Evolutionary conservation across 2,329 filamentous ascomycete genomes (phyloP), one percentile per base, ranked within the genome.

Genomic region (Phyllosticta citrichinensis): DNA sequence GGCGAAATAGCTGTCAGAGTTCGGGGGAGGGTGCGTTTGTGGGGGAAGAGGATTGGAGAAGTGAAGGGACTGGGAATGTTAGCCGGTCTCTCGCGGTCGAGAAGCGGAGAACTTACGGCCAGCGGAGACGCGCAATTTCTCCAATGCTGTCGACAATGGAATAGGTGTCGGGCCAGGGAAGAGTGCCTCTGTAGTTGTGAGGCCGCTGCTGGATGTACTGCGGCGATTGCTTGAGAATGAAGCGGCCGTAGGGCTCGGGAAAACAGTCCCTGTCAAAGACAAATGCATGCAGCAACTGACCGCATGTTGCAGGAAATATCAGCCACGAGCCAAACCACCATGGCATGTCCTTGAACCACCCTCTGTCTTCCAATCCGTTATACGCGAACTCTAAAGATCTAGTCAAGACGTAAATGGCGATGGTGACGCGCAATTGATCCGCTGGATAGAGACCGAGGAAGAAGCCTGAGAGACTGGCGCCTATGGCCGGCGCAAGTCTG

Each of bases 21-120:
- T 3, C 81, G 70, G 0, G 88, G 84, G 0, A 95, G 83, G 1
- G 83, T 84, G 55, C 77, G 73, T 14, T 82, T 81, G 64, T 80
- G 79, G 0, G 92, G 92, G 74, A 95, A 96, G 62, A 97, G 82
- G 51, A 91, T 93, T 0, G 93, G 93, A 0, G 90, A 93, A 57
- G 88, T 81, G 72, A 91, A 96, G 0, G 87, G 79, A 40, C 87
- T 89, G 22, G 27, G 52, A 24, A 63, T 62, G 64, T 69, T 63
- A 69, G 64, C 66, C 55, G 60, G 58, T 30, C 63, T 14, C 47
- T 62, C 54, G 25, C 11, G 30, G 25, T 9, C 20, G 20, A 53
- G 47, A 50, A 24, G 10, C 40, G 58, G 1, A 47, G 27, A 33
- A 82, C 87, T 66, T 81, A 88, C 81, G 92, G 93, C 89, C 93